Percentiles rank a stretch among this genome's conserved stretches.
Conservation (phyloP, 495 filamentous ascomycete species). For the Oidiodendron maius region DNA sequence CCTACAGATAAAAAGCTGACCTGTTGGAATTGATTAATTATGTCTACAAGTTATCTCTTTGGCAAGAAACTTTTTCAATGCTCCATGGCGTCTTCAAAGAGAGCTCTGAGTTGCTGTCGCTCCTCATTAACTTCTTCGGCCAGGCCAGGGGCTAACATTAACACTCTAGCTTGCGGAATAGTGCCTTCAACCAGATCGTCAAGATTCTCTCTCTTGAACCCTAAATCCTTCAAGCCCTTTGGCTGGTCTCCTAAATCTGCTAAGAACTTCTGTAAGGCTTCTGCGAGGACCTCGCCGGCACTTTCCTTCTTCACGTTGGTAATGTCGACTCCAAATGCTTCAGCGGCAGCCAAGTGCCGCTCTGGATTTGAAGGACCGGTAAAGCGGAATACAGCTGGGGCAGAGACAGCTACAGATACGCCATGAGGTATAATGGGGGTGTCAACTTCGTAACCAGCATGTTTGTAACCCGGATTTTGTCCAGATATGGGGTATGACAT, state of each 20-base stretch:
- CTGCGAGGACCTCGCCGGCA: constrained; percentile 79
- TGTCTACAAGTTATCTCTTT: neutral
- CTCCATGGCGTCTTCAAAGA: constrained; percentile 45
- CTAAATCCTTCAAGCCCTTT: constrained; percentile 73
- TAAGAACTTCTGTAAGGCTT: constrained; percentile 76
- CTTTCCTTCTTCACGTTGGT: constrained; percentile 77
- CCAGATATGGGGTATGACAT: constrained; percentile 95
- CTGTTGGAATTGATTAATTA: too few species aligned
- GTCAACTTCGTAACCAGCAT: constrained; percentile 71
- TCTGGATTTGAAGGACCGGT: constrained; percentile 87
- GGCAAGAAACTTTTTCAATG: constrained; percentile 22
- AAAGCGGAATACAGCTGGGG: constrained; percentile 90
- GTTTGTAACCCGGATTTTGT: constrained; percentile 86
- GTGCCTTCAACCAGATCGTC: constrained; percentile 87
- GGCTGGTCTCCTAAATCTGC: constrained; percentile 84
- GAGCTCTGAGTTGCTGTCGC: constrained; percentile 44
- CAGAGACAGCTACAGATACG: constrained; percentile 89
- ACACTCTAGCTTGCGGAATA: constrained; percentile 79
- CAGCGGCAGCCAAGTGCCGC: constrained; percentile 81
- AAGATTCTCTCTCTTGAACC: constrained; percentile 69
- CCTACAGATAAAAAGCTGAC: too few species aligned
- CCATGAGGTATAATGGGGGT: constrained; percentile 88
- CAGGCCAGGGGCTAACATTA: constrained; percentile 86
- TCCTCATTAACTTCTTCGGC: constrained; percentile 57
- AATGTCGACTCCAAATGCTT: constrained; percentile 86